Evolutionary conservation across 495 filamentous ascomycete genomes (phyloP), one percentile per base, ranked within the genome.

Genomic region (Lepidopterella palustris): DNA sequence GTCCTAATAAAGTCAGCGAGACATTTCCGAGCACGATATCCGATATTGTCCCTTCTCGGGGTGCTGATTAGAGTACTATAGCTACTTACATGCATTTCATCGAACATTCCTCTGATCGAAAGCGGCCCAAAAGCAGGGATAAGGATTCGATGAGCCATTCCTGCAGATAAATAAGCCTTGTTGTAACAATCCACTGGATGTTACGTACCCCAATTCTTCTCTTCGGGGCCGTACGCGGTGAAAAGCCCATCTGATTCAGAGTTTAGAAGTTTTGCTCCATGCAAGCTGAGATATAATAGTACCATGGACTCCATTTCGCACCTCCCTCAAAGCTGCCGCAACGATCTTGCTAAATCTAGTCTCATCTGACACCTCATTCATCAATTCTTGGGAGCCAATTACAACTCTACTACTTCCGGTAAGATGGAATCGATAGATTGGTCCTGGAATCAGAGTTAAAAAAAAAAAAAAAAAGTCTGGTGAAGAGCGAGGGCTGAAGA

Each of bases 31-130:
- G 3, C 35, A 3, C 10, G 35, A 13, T 3, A n/a, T n/a, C n/a
- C n/a, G n/a, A n/a, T n/a, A n/a, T n/a, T n/a, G n/a, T n/a, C n/a
- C n/a, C n/a, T n/a, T n/a, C n/a, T n/a, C n/a, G n/a, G n/a, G n/a
- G n/a, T n/a, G n/a, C n/a, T n/a, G n/a, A 42, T 35, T 11, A 10
- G 35, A 3, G 35, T 42, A 60, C 18, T n/a, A 53, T n/a, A 45
- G 10, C 3, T 24, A 27, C 57, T n/a, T 54, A 60, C 56, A 56
- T 61, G 59, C 59, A 61, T 61, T 42, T 61, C 59, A 56, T 61
- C 59, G 32, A 61, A 61, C 59, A 61, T 61, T 21, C 27, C 24
- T 51, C 53, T 55, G 27, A 61, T 61, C 0, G 52, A n/a, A 20
- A 61, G 59, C 4, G 59, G 59, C 10, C 59, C 59, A 39, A 61